Evolutionary conservation across 257 asterid species (phyloP), one percentile per base, ranked within the genome.

Genomic region (Primulina tabacum): DNA sequence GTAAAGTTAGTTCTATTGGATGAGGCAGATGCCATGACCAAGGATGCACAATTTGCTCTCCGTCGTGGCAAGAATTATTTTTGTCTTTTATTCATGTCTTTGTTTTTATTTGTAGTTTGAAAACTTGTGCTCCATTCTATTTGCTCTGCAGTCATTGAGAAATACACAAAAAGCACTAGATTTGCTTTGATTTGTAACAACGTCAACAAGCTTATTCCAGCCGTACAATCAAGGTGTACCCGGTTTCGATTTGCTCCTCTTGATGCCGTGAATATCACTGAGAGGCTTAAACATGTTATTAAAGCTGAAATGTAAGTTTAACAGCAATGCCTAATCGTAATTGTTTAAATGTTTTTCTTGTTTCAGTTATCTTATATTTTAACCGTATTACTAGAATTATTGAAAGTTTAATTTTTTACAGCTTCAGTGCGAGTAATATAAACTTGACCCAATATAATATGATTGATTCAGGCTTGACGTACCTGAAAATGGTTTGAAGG

Each of bases 1-100:
- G 95, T 94, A 43, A 94, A 94, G 79, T 61, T 94, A 85, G 89
- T 94, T 72, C 80, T 94, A 57, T 77, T 94, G 91, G 99, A 94
- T 60, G 99, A 94, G 81, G 84, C 97, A 71, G 99, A 94, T 88
- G 99, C 99, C 67, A 94, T 94, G 99, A 94, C 97, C 64, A 94
- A 94, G 87, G 99, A 94, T 78, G 99, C 99, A 64, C 97, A 94
- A 75, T 89, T 91, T 73, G 97, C 99, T 71, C 84, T 94, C 30
- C 99, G 99, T 8, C 86, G 99, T 91, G 99, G 99, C 87, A 85
- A 78, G 85, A 62, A 68, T 18, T 37, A 56, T 56, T 37, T 67
- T 11, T 76, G 53, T 66, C 21, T 38, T 35, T 43, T n/a, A 29
- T 58, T 68, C 24, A 37, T 28, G 7, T 4, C 50, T 65, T 64